phyloP scores from a whole-genome alignment of 805 yeast genomes.

The Hemisphaericaspora nanyangensis region DNA sequence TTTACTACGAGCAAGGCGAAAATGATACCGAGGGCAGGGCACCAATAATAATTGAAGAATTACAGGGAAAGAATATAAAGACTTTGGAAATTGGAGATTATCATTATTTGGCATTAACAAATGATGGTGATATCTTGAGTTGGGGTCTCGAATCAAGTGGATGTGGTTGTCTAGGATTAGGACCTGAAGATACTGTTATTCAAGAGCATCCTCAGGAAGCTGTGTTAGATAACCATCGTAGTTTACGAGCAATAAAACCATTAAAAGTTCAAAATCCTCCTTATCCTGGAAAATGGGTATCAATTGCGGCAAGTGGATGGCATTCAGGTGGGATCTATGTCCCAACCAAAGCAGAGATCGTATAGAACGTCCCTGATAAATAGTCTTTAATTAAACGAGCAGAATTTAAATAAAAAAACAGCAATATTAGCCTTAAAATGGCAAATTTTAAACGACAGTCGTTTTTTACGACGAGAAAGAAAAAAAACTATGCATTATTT shows the following conservation, averaged over 20 bases:
- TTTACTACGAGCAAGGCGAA: slow-evolving; percentile 9
- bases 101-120: slow-evolving; percentile 61
- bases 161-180: slow-evolving; percentile 75
- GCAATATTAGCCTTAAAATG: not conserved
- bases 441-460: no score
- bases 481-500: no score
- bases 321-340: slow-evolving; percentile 61
- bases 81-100: slow-evolving; percentile 69
- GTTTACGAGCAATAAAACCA: slow-evolving; percentile 20
- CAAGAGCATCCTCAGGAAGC: slow-evolving; percentile 3
- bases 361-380: no score
- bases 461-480: no score
- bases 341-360: slow-evolving; percentile 4
- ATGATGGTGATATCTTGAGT: slow-evolving; percentile 51
- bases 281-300: slow-evolving; percentile 43
- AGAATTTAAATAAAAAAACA: no score
- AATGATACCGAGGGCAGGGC: slow-evolving; percentile 13
- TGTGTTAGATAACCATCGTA: slow-evolving; percentile 21
- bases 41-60: slow-evolving; percentile 4
- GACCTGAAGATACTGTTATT: slow-evolving; percentile 12
- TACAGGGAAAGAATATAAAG: slow-evolving; percentile 28
- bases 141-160: slow-evolving; percentile 66
- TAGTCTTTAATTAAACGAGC: no score
- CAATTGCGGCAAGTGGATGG: slow-evolving; percentile 77
- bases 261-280: slow-evolving; percentile 37